phyloP scores from a whole-genome alignment of 495 filamentous ascomycete species.

The Aspergillus steynii region DNA sequence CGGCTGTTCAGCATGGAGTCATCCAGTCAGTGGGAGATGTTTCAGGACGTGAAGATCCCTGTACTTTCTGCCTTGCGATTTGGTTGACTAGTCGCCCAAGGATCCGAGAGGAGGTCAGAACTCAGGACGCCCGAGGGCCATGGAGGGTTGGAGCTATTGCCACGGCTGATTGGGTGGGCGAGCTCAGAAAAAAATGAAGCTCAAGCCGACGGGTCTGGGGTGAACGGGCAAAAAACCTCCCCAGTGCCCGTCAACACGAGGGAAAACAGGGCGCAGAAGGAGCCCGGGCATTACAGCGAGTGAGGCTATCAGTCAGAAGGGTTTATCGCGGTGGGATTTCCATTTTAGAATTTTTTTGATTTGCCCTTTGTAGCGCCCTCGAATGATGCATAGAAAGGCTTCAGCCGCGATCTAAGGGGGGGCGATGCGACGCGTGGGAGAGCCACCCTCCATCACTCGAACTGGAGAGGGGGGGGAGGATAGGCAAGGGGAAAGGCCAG shows the following conservation, averaged over 20 bases:
- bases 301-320: neutral
- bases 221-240: neutral
- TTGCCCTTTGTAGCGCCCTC: neutral
- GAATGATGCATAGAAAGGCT: neutral
- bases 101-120: neutral
- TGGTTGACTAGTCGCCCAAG: slow-evolving; percentile 2
- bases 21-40: slow-evolving; percentile 3
- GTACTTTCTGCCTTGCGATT: slow-evolving; percentile 7
- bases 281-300: neutral
- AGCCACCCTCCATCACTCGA: neutral
- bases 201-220: neutral
- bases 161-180: neutral
- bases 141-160: neutral
- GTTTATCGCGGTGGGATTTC: neutral
- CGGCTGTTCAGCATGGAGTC: neutral
- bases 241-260: slow-evolving; percentile 1
- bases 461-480: no score
- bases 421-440: neutral
- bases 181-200: neutral
- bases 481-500: neutral
- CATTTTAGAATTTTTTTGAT: neutral
- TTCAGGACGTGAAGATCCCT: slow-evolving; percentile 10
- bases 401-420: neutral
- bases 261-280: slow-evolving; percentile 1
- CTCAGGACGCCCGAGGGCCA: neutral